Evolutionary conservation across 495 filamentous ascomycete genomes (phyloP).

Genomic region (Penicillium turbatum): DNA sequence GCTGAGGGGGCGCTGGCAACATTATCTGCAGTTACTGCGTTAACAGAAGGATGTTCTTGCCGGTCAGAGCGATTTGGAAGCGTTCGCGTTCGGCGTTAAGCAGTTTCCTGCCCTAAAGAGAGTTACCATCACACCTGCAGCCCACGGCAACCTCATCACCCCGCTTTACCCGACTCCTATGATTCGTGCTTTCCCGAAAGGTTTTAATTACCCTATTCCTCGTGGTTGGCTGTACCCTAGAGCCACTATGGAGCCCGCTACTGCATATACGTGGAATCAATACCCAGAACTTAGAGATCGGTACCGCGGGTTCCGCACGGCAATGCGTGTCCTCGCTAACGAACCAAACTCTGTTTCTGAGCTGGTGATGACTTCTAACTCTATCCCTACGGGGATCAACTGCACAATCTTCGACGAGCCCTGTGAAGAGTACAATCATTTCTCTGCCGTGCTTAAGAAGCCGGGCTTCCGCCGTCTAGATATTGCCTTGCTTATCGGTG

Average conservation of each 20-base stretch:
- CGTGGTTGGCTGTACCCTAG: conserved; percentile 18
- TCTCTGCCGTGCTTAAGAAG: neutral
- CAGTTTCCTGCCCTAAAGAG: conserved; percentile 1
- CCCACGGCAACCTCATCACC: neutral
- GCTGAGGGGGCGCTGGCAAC: conserved; percentile 10
- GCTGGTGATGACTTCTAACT: conserved; percentile 13
- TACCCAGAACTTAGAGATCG: conserved; percentile 7
- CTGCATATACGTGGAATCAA: neutral
- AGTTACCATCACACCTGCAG: neutral
- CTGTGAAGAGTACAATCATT: conserved; percentile 8
- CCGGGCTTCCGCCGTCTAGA: conserved; percentile 8
- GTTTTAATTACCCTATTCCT: conserved; percentile 26
- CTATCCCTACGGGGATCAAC: conserved; percentile 13
- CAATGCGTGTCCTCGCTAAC: conserved; percentile 13
- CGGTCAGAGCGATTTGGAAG: neutral
- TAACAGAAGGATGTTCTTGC: no score
- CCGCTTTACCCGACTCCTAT: conserved; percentile 28
- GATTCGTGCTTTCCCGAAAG: conserved; percentile 26
- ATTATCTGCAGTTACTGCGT: no score
- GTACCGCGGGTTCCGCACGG: conserved; percentile 18
- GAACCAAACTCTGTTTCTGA: conserved; percentile 10
- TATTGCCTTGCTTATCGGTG: neutral
- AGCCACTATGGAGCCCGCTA: neutral
- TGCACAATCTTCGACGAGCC: conserved; percentile 17
- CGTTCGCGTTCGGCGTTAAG: conserved; percentile 9